Conservation (phyloP, 139 green algal species). For the Desmodesmus armatus region DNA sequence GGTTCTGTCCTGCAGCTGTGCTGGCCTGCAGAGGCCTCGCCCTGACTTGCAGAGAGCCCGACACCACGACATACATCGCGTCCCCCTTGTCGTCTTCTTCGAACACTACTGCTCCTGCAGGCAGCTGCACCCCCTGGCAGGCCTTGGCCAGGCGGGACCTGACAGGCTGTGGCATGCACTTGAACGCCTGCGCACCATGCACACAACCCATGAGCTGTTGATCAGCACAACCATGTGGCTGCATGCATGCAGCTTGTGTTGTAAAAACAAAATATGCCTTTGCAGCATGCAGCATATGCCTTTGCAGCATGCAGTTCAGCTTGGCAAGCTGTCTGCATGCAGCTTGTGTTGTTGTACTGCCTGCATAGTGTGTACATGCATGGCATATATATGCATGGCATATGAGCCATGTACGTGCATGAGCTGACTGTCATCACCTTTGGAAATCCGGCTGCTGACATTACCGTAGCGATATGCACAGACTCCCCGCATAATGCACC, state of each 20-base stretch:
- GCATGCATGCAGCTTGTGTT: not conserved
- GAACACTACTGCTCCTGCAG: constrained; percentile 41
- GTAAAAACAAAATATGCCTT: too few species aligned
- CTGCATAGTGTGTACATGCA: too few species aligned
- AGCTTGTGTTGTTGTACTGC: too few species aligned
- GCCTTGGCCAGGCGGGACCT: constrained; percentile 23
- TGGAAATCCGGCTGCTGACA: too few species aligned
- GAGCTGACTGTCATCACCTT: too few species aligned
- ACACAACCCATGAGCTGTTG: not conserved
- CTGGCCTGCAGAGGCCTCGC: constrained; percentile 19
- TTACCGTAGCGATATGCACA: too few species aligned
- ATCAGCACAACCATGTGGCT: not conserved
- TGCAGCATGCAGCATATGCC: too few species aligned
- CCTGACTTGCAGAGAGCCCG: constrained; percentile 40
- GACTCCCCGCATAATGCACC: too few species aligned
- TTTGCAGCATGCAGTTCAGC: too few species aligned
- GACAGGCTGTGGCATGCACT: constrained; percentile 33
- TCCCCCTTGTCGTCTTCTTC: constrained; percentile 46
- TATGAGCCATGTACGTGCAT: too few species aligned
- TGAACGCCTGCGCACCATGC: constrained; percentile 44
- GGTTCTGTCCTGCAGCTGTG: not conserved
- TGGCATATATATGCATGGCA: too few species aligned
- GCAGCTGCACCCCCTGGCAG: constrained; percentile 18
- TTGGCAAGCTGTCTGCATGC: too few species aligned
- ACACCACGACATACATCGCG: constrained; percentile 48